Base-by-base conservation (phyloP, 768 basidiomycete species). In the Tylopilus plumbeoviolaceoides region DNA sequence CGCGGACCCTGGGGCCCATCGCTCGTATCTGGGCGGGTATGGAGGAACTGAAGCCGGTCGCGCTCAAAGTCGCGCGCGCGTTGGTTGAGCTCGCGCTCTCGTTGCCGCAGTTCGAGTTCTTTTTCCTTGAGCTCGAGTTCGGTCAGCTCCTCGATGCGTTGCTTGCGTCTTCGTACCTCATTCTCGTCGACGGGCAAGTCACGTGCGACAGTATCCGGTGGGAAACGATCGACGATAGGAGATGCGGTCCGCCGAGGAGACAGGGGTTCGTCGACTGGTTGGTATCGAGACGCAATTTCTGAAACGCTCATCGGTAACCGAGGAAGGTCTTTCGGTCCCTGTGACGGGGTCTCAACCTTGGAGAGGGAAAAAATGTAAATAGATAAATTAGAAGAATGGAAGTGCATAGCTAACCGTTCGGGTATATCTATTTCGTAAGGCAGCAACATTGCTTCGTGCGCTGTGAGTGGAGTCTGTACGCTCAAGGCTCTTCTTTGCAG, bases 371-470 rank as follows among this genome's bases (percentile, higher is more conserved):
- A 35, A 50, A 36, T 18, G 45, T 59, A 40, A 50, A 53, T 21
- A 48, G 17, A 47, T 14, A 35, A 12, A 20, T 10, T 18, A 20
- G 38, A 54, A 25, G 17, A 7, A 41, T 18, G 38, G 23, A 58
- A 49, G 15, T 54, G 39, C 36, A 15, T 4, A 11, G 72, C 83
- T 41, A 59, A 88, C 87, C 50, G 67, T 73, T 39, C 70, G 75
- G 20, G 80, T 75, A 58, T 86, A 89, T 46, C 79, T 79, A 62
- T 78, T 79, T 41, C 84, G 77, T 75, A 91, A 82, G 2, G 81
- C 80, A 40, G 87, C 84, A 42, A 91, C 87, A 23, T 85, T 70
- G 59, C 79, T 82, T 12, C 78, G 79, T 44, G 62, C 77, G 55
- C 80, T 84, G 38, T 67, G 75, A 7, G 74, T 76, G 3, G 82